phyloP scores from a whole-genome alignment of 2,329 filamentous ascomycete genomes.

The Ascochyta pisi region DNA sequence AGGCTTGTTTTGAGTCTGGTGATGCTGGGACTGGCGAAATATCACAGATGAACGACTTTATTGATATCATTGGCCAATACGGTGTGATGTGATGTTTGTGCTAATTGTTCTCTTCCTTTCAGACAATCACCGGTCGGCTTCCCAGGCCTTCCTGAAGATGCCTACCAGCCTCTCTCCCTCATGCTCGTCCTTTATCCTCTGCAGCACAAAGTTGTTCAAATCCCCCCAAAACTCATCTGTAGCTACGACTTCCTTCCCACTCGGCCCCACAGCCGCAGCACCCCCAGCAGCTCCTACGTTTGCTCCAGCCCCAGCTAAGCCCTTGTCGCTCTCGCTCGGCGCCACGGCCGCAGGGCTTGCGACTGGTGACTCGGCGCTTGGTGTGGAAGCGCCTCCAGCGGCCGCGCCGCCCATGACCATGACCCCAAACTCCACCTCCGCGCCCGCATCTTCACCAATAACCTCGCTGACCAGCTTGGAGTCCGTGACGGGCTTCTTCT shows the following conservation, averaged over 20 bases:
- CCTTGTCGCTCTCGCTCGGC: constrained; percentile 60
- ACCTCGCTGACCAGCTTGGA: constrained; percentile 79
- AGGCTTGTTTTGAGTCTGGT: constrained; percentile 22
- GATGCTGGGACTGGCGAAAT: constrained; percentile 30
- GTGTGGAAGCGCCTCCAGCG: constrained; percentile 37
- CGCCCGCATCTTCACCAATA: constrained; percentile 61
- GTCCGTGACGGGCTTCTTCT: constrained; percentile 85
- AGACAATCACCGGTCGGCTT: constrained; percentile 45
- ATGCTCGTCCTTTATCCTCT: constrained; percentile 74
- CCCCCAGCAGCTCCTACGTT: constrained; percentile 33
- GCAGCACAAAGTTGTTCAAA: constrained; percentile 78
- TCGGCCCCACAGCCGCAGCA: constrained; percentile 59
- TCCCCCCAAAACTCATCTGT: constrained; percentile 86
- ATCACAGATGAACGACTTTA: constrained; percentile 28
- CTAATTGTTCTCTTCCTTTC: not conserved
- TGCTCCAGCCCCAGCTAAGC: constrained; percentile 29
- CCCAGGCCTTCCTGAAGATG: constrained; percentile 77
- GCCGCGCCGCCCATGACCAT: constrained; percentile 78
- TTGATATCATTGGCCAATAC: constrained; percentile 20
- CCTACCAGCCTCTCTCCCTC: constrained; percentile 69
- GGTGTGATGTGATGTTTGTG: constrained; percentile 11
- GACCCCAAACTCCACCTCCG: constrained; percentile 75
- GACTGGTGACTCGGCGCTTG: constrained; percentile 52
- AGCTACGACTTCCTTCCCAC: constrained; percentile 66
- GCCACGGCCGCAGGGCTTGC: constrained; percentile 58